phyloP scores from a whole-genome alignment of 345 rosid genomes.

The Rhodamnia argentea region DNA sequence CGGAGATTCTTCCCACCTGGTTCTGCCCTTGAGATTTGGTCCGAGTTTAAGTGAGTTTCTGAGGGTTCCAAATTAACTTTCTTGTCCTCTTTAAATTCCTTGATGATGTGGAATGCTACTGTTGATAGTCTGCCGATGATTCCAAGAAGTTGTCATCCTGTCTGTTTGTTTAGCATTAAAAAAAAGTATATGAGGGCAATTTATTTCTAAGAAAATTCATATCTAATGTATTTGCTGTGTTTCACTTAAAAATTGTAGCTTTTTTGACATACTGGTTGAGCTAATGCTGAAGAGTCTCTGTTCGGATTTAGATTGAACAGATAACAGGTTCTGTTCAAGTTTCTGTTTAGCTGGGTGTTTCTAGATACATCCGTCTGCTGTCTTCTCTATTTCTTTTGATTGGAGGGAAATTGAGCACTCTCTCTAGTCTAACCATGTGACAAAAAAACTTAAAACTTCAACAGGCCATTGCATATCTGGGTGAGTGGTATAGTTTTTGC shows the following conservation, averaged over 20 bases:
- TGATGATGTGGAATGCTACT: neutral
- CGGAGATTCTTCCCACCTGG: constrained; percentile 80
- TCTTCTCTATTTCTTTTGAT: neutral
- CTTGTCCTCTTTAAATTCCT: neutral
- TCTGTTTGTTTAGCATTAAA: neutral
- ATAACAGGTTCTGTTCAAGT: neutral
- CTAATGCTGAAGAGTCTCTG: neutral
- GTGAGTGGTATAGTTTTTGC: neutral
- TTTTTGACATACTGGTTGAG: neutral
- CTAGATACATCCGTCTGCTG: neutral
- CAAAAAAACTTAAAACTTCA: neutral
- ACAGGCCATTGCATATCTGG: neutral
- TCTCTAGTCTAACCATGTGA: neutral
- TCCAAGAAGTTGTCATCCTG: neutral
- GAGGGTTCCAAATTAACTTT: neutral
- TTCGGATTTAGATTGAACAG: neutral
- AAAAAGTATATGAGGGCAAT: neutral
- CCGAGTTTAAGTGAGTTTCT: constrained; percentile 71
- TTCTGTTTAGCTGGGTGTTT: neutral
- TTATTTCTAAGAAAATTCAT: neutral
- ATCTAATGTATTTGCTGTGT: neutral
- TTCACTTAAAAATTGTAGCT: neutral
- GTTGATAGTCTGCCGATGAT: neutral
- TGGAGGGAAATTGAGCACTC: neutral
- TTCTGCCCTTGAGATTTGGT: constrained; percentile 92